These are phyloP conservation scores for Pythium rhizo-oryzae DNA, from an alignment of 352 stramenopile species.

Conservation along the genomic window DNA sequence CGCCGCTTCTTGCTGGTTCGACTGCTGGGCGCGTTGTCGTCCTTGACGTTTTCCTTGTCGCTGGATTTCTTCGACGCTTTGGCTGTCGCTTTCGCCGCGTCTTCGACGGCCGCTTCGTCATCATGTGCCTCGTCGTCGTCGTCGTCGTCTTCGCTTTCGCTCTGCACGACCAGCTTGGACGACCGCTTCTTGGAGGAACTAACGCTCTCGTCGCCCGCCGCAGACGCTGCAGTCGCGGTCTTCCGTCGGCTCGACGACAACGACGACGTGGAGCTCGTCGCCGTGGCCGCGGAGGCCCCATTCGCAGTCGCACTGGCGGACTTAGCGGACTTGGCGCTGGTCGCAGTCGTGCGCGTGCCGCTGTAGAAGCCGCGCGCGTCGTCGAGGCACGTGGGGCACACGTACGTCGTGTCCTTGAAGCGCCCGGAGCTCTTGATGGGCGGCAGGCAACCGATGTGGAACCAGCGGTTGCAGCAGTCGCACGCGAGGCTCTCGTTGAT, in stretches of 20 bases:
- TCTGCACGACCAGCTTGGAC: constrained; percentile 34
- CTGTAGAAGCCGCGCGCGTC: constrained; percentile 77
- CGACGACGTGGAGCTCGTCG: background rate
- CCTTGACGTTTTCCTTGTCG: constrained; percentile 14
- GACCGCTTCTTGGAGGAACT: constrained; percentile 33
- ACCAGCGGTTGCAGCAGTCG: constrained; percentile 89
- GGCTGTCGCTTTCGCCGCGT: constrained; percentile 5
- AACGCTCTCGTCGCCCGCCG: constrained; percentile 13
- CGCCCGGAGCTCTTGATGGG: constrained; percentile 84
- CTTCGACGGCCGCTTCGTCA: constrained; percentile 1
- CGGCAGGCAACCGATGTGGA: constrained; percentile 85
- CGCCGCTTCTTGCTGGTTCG: constrained; percentile 26
- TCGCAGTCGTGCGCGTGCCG: constrained; percentile 37
- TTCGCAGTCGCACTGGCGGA: constrained; percentile 26
- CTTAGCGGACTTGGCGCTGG: constrained; percentile 47
- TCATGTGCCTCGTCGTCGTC: background rate
- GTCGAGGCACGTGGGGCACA: constrained; percentile 79
- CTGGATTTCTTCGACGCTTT: constrained; percentile 20
- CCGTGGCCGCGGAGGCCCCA: constrained; percentile 15
- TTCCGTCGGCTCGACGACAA: constrained; percentile 16
- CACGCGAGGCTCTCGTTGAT: constrained; percentile 90
- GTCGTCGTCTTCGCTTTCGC: constrained; percentile 29
- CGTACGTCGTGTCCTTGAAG: constrained; percentile 88
- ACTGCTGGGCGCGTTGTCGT: constrained; percentile 8
- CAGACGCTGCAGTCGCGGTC: constrained; percentile 2